Conservation (phyloP, 306 rosid genomes). For the Nissolia schottii region DNA sequence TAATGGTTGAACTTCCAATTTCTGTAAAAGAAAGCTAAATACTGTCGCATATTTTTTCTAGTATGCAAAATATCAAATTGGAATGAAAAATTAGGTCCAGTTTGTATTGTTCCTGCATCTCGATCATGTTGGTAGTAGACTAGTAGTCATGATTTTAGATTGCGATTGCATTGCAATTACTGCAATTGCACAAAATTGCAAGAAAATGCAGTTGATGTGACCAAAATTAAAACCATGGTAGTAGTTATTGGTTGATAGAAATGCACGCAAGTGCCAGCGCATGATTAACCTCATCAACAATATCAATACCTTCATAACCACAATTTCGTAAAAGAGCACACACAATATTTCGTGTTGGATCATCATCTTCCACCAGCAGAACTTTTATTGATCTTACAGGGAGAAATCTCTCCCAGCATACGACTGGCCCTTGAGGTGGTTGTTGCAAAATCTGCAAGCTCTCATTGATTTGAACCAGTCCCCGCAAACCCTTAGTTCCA, state of each 20-base stretch:
- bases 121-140: neutral
- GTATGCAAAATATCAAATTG: neutral
- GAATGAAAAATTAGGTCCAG: neutral
- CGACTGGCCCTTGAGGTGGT: slow-evolving; percentile 32
- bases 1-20: neutral
- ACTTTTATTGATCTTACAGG: slow-evolving; percentile 57
- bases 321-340: slow-evolving; percentile 59
- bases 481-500: slow-evolving; percentile 33
- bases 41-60: neutral
- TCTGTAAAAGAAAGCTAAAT: neutral
- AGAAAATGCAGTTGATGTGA: too few species aligned
- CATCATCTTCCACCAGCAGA: slow-evolving; percentile 63
- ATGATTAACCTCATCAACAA: slow-evolving; percentile 9
- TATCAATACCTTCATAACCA: slow-evolving; percentile 52
- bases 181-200: too few species aligned
- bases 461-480: slow-evolving; percentile 36
- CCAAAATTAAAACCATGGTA: too few species aligned
- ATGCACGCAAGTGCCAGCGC: neutral
- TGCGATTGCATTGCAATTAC: too few species aligned
- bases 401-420: slow-evolving; percentile 57
- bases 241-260: neutral
- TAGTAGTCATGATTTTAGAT: too few species aligned
- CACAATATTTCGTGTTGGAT: slow-evolving; percentile 59
- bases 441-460: slow-evolving; percentile 40
- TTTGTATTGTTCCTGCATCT: neutral